A percentile compares a stretch with the other conserved stretches of the same genome.
phyloP scores from a whole-genome alignment of 176 grass and related monocot species.

The Oryza punctata region DNA sequence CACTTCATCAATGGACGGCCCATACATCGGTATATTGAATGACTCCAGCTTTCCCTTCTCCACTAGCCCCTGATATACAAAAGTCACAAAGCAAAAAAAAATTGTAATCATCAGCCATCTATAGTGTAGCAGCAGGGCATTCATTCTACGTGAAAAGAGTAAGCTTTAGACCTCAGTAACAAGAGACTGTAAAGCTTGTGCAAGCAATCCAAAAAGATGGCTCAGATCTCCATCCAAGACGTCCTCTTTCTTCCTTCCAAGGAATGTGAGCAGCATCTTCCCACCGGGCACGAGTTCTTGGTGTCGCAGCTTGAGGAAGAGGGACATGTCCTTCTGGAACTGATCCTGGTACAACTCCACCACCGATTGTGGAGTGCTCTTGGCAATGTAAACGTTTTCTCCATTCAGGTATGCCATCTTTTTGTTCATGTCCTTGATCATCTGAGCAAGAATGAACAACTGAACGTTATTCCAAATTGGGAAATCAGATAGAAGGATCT shows the following conservation, averaged over 20 bases:
- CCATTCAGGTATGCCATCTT: not conserved
- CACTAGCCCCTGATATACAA: slow-evolving; percentile 32
- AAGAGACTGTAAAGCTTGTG: not conserved
- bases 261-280: slow-evolving; percentile 43
- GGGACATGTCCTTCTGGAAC: slow-evolving; percentile 34
- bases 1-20: slow-evolving; percentile 46
- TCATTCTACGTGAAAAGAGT: too few species aligned
- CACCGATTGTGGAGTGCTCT: slow-evolving; percentile 23
- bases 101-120: too few species aligned
- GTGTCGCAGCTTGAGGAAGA: slow-evolving; percentile 40
- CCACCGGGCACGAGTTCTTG: slow-evolving; percentile 39
- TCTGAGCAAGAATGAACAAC: not conserved
- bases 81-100: not conserved
- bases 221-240: not conserved
- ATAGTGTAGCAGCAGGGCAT: too few species aligned
- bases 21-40: slow-evolving; percentile 49
- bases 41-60: slow-evolving; percentile 43
- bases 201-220: not conserved
- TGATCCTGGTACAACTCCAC: slow-evolving; percentile 40
- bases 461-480: not conserved
- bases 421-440: not conserved
- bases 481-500: not conserved
- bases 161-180: not conserved
- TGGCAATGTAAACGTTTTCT: slow-evolving; percentile 22
- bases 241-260: slow-evolving; percentile 27